Evolutionary conservation across 2,329 filamentous ascomycete genomes (phyloP).

Genomic region (Fusarium sp.): DNA sequence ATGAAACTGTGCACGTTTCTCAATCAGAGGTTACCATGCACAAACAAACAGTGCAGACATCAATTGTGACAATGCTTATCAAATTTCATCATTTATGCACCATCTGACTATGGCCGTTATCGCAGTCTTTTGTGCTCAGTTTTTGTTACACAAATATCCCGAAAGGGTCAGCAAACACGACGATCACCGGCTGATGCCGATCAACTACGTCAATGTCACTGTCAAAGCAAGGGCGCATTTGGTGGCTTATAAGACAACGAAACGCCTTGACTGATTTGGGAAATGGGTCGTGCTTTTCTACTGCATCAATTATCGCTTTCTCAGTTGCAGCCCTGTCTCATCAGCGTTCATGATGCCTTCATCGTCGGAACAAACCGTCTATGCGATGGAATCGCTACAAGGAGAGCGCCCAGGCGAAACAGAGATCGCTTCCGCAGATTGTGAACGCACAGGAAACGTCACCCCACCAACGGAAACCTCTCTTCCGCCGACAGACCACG

Average conservation of each 20-base stretch:
- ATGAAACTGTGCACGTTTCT: too few species aligned
- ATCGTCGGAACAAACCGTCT: neutral
- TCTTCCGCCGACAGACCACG: constrained; percentile 49
- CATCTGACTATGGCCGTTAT: neutral
- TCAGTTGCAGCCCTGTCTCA: neutral
- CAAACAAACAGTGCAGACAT: neutral
- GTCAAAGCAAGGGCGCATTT: constrained; percentile 26
- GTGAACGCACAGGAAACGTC: neutral
- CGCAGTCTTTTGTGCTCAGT: neutral
- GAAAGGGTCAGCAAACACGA: neutral
- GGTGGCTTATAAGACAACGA: neutral
- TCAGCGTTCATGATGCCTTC: neutral
- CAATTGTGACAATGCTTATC: neutral
- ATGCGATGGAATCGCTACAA: constrained; percentile 2
- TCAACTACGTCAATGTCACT: constrained; percentile 16
- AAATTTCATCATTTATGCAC: too few species aligned
- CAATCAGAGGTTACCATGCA: too few species aligned
- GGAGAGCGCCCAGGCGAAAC: neutral
- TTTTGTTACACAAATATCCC: neutral
- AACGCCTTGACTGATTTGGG: neutral
- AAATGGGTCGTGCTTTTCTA: neutral
- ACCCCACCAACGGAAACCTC: neutral
- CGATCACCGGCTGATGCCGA: neutral
- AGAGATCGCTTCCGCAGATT: neutral
- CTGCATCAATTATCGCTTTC: neutral